Evolutionary conservation across 202 grass and related monocot species (phyloP), one percentile per base, ranked within the genome.

Genomic region (Musa balbisiana): DNA sequence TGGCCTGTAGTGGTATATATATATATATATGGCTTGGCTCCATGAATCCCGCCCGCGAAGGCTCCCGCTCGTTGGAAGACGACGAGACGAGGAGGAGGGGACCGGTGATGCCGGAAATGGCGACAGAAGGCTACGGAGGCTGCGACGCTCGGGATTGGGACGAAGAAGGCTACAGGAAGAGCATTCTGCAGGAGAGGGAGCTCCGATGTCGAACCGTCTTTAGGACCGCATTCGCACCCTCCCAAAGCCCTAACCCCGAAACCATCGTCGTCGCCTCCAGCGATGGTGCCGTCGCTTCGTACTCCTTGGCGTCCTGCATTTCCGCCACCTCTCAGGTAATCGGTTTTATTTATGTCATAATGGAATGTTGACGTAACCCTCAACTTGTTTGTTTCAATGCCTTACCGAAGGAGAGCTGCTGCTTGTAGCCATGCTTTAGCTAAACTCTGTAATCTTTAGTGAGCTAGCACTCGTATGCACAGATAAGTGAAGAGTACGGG

Each of bases 171-270:
- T 97, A 93, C 74, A 80, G 94, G 83, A 83, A 83, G 2, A 84
- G 86, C 22, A 83, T 93, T 62, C 88, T 97, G 12, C 74, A 73
- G 20, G 83, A 86, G 17, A 82, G 90, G 24, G 86, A 82, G 27
- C 79, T 93, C 64, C 81, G 78, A 53, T 90, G 77, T 67, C 88
- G 86, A 64, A 97, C 88, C 86, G 86, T 93, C 72, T 97, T 97
- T 83, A 85, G 88, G 72, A 83, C 88, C 11, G 86, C 84, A 21
- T 97, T 97, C 81, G 87, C 86, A 33, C 87, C 92, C 75, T 81
- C 87, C 20, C 19, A 82, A 33, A 82, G 85, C 58, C 12, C 88
- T 63, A 81, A 66, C 15, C 90, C 88, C 53, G 83, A 89, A 51
- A 85, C 86, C 54, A 71, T 98, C 59, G 86, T 88, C 58, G 71